Conservation (phyloP, 1,284 basidiomycete species). For the Erythrobasidium hasegawianum region DNA sequence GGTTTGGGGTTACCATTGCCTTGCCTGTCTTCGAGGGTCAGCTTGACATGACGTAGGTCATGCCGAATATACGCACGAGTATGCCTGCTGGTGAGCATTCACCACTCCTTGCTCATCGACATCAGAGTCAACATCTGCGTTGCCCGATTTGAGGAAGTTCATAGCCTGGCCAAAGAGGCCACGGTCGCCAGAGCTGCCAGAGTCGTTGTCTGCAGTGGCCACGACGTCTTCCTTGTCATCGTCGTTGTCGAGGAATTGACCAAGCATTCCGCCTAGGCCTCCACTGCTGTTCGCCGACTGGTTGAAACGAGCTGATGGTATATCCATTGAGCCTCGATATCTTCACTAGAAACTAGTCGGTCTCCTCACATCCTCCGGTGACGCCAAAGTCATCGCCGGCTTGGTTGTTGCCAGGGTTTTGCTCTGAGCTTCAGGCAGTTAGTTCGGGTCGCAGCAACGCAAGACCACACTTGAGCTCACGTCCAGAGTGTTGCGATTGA, state of each 20-base stretch:
- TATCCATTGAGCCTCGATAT: background rate
- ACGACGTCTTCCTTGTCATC: conserved; percentile 15
- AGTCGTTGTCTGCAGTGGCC: conserved; percentile 16
- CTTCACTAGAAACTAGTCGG: too few relatives aligned
- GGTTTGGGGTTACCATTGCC: too few relatives aligned
- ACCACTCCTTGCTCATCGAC: conserved; percentile 41
- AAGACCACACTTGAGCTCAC: too few relatives aligned
- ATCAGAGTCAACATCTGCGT: conserved; percentile 32
- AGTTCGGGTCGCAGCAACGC: background rate
- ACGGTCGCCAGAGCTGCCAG: conserved; percentile 23
- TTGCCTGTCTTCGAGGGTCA: background rate
- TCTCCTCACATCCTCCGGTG: conserved; percentile 21
- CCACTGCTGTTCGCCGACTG: conserved; percentile 6
- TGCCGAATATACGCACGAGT: conserved; percentile 13
- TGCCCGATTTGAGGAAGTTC: conserved; percentile 22
- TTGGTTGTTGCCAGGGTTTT: conserved; percentile 33
- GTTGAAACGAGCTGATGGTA: conserved; percentile 21
- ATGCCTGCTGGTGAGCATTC: conserved; percentile 41
- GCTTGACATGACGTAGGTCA: too few relatives aligned
- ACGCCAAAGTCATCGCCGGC: conserved; percentile 32
- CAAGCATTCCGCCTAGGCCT: background rate
- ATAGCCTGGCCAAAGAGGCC: conserved; percentile 28
- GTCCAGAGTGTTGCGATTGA: too few relatives aligned
- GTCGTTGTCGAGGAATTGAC: background rate
- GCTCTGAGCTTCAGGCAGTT: background rate